phyloP scores from a whole-genome alignment of 768 basidiomycete genomes.

The Mycena kentingensis region DNA sequence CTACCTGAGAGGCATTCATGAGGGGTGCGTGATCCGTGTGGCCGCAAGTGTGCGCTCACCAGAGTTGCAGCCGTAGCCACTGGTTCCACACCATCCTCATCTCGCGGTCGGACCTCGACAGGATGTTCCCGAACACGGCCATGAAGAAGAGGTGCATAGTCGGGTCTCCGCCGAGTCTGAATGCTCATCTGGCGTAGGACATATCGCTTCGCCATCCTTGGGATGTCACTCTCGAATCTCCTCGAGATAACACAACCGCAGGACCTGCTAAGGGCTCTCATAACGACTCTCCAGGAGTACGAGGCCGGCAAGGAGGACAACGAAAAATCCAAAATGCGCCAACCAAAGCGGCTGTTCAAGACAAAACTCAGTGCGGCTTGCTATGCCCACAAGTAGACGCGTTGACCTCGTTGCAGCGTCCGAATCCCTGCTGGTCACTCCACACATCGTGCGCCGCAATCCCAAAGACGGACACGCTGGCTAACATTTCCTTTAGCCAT shows the following conservation, averaged over 20 bases:
- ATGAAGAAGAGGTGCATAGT: constrained; percentile 76
- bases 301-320: constrained; percentile 76
- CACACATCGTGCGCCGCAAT: constrained; percentile 7
- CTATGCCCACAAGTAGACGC: too few relatives aligned
- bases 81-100: constrained; percentile 91
- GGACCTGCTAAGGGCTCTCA: constrained; percentile 76
- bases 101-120: constrained; percentile 71
- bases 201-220: constrained; percentile 79
- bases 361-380: too few relatives aligned
- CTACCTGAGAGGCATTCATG: constrained; percentile 82
- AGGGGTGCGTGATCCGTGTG: constrained; percentile 60
- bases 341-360: constrained; percentile 13
- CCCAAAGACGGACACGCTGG: background rate
- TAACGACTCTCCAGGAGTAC: constrained; percentile 73
- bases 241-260: constrained; percentile 80
- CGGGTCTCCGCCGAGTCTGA: background rate
- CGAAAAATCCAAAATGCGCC: constrained; percentile 67
- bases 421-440: background rate
- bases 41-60: background rate
- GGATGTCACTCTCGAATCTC: constrained; percentile 80
- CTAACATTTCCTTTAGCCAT: constrained; percentile 58
- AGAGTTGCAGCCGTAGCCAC: constrained; percentile 61
- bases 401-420: too few relatives aligned
- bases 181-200: constrained; percentile 51
- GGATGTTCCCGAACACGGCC: constrained; percentile 67